Base-by-base conservation (phyloP, 2,329 filamentous ascomycete genomes). In the Tetracladium maxilliforme region DNA sequence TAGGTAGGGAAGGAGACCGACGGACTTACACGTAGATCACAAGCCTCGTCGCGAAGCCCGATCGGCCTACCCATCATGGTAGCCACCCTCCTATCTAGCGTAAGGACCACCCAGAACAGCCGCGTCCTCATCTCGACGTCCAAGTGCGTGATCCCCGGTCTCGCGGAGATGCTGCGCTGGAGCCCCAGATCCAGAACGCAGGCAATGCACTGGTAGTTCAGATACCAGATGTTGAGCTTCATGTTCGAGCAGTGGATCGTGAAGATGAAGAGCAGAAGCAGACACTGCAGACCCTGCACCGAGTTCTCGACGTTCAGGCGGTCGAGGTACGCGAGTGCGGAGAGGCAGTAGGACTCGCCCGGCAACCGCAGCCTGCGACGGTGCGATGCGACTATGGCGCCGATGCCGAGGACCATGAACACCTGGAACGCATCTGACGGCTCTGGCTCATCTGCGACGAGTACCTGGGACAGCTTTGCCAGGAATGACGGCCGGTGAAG, bases 61-160 rank as follows among this genome's bases (percentile, higher is more conserved):
- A 69, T 62, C 0, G 64, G 64, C 2, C 64, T 48, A 1, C 64
- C 64, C 59, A 69, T 62, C 43, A 64, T 66, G 0, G 61, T 69
- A 4, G 57, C 57, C 17, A 68, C 47, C 1, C 51, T 54, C 10
- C 64, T 49, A 28, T 69, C 63, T 4, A 69, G 45, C 0, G 48
- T 56, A 14, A 63, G 61, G 4, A 62, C 56, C 0, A 60, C 56
- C 64, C 63, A 69, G 24, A 69, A 68, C 5, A 66, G 52, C 3
- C 63, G 45, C 0, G 60, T 62, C n/a, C 64, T 45, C 51, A 66
- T 58, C 31, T 69, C 62, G 20, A 64, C 59, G 6, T 62, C 54
- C 1, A 65, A 31, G 0, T 60, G 32, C 0, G 60, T 57, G 3
- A 67, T 49, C 0, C 46, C 56, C 0, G 44, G 41, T 0, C 48